These are phyloP conservation scores for Lipomyces spencermartinsiae DNA, from an alignment of 805 yeast species.

Conservation along the genomic window DNA sequence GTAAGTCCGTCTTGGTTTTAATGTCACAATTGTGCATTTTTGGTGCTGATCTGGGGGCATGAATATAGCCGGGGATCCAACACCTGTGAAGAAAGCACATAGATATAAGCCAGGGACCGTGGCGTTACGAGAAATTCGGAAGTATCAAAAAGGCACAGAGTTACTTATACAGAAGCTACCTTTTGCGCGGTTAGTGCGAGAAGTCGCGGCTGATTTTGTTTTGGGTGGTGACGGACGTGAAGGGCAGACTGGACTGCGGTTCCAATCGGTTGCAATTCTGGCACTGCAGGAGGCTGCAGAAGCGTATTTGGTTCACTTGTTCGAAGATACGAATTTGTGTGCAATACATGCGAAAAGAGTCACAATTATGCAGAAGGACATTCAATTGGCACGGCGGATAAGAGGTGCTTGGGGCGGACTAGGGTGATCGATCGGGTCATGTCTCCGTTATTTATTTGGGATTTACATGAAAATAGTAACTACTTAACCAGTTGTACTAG, in stretches of 20 bases:
- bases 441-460: not conserved
- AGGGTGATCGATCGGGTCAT: constrained; percentile 13
- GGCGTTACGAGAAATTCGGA: constrained; percentile 95
- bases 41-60: not conserved
- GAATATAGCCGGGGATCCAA: constrained; percentile 20
- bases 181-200: constrained; percentile 95
- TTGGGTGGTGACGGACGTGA: constrained; percentile 31
- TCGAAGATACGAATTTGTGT: constrained; percentile 98
- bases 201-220: constrained; percentile 93
- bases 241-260: constrained; percentile 68
- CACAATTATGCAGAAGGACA: constrained; percentile 97
- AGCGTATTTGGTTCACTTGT: constrained; percentile 94
- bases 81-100: constrained; percentile 75
- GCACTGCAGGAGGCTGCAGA: constrained; percentile 99
- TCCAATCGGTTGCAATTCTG: constrained; percentile 96
- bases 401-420: constrained; percentile 67
- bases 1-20: constrained; percentile 3
- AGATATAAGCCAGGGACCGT: constrained; percentile 96
- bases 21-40: not conserved
- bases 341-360: constrained; percentile 99
- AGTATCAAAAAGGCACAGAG: constrained; percentile 96
- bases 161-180: constrained; percentile 94
- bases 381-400: constrained; percentile 96
- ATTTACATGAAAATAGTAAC: not conserved
- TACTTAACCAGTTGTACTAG: not conserved